phyloP scores from a whole-genome alignment of 2,329 filamentous ascomycete genomes.

The Aspergillus sp. region DNA sequence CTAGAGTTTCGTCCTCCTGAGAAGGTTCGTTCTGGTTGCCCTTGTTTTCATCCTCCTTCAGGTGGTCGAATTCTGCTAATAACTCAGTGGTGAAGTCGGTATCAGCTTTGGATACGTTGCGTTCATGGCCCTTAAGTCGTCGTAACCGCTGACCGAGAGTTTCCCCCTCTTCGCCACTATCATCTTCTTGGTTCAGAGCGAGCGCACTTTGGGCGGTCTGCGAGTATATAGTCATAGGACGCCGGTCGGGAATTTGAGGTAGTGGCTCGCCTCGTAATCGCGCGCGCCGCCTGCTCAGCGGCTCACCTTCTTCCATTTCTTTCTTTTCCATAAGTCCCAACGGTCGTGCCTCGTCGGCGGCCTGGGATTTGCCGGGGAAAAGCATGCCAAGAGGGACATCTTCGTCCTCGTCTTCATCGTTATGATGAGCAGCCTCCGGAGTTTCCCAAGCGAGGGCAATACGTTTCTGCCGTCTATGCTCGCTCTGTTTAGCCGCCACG shows the following conservation, averaged over 20 bases:
- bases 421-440: constrained; percentile 38
- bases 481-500: constrained; percentile 80
- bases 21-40: constrained; percentile 20
- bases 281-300: constrained; percentile 73
- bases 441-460: constrained; percentile 89
- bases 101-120: constrained; percentile 30
- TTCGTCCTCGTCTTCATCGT: constrained; percentile 65
- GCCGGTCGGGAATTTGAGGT: constrained; percentile 32
- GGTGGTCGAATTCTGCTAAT: constrained; percentile 40
- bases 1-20: constrained; percentile 47
- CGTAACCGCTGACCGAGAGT: constrained; percentile 47
- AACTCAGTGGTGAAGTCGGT: constrained; percentile 47
- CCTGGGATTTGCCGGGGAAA: constrained; percentile 52
- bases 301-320: constrained; percentile 89
- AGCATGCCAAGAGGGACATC: constrained; percentile 87
- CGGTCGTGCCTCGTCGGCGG: constrained; percentile 37
- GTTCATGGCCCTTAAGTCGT: constrained; percentile 40
- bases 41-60: constrained; percentile 25
- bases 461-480: constrained; percentile 67
- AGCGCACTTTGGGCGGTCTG: constrained; percentile 17
- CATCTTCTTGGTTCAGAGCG: constrained; percentile 16
- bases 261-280: constrained; percentile 64
- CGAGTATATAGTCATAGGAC: constrained; percentile 37
- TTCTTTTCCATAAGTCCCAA: constrained; percentile 62
- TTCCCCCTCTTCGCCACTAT: constrained; percentile 42